Conservation (phyloP, 495 filamentous ascomycete genomes). For the Trichoderma reesei region DNA sequence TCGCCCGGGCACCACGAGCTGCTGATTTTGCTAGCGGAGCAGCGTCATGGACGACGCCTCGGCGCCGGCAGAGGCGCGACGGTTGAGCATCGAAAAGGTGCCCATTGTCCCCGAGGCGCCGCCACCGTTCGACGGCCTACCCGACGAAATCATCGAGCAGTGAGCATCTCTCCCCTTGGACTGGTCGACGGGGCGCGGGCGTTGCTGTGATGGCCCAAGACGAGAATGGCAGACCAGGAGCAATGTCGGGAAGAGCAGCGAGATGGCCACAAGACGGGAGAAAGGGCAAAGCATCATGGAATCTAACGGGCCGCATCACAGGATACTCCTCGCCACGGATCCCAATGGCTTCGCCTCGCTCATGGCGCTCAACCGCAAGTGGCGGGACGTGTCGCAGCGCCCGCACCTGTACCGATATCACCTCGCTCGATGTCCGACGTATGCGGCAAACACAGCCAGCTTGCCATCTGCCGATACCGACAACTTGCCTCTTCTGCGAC, state of each 20-base stretch:
- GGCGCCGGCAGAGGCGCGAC: conserved; percentile 5
- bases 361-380: conserved; percentile 68
- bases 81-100: conserved; percentile 4
- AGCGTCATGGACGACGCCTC: conserved; percentile 3
- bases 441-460: conserved; percentile 41
- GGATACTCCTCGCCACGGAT: conserved; percentile 66
- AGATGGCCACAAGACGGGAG: background rate
- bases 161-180: conserved; percentile 19
- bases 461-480: conserved; percentile 38
- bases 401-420: conserved; percentile 67
- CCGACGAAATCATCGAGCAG: conserved; percentile 44
- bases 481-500: conserved; percentile 49
- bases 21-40: background rate
- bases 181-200: background rate
- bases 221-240: background rate
- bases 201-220: background rate
- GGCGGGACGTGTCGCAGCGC: conserved; percentile 64
- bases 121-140: conserved; percentile 29
- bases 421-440: conserved; percentile 61
- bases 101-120: background rate
- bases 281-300: background rate
- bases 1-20: background rate
- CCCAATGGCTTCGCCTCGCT: conserved; percentile 76
- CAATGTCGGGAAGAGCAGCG: conserved; percentile 6
- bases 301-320: conserved; percentile 21